These are phyloP conservation scores for Paraleonurus japonicus DNA, from an alignment of 257 asterid genomes.

Conservation along the genomic window DNA sequence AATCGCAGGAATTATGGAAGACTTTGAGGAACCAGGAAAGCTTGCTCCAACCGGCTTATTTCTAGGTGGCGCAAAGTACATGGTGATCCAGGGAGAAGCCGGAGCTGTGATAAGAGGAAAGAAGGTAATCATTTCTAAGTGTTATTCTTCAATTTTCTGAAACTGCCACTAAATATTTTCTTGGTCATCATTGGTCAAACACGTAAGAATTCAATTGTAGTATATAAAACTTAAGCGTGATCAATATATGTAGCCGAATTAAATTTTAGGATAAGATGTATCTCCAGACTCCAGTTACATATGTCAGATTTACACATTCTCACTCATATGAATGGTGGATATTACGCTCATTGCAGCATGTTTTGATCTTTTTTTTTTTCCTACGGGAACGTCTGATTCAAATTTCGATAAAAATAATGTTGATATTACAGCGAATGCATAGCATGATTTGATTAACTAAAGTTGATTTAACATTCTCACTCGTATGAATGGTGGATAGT, in stretches of 20 bases:
- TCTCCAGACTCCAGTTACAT: too few relatives aligned
- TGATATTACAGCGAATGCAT: neutral
- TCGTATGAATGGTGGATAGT: neutral
- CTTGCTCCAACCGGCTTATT: constrained; percentile 50
- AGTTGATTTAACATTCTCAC: neutral
- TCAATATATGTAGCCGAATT: too few relatives aligned
- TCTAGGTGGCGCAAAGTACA: constrained; percentile 44
- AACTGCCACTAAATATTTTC: neutral
- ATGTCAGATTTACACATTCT: too few relatives aligned
- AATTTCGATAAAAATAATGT: too few relatives aligned
- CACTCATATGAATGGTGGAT: neutral
- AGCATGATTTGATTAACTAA: neutral
- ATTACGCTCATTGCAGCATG: neutral
- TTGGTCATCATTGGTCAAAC: neutral
- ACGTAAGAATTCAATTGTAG: neutral
- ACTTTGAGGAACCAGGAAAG: constrained; percentile 48
- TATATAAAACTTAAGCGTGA: neutral
- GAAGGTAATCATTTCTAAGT: constrained; percentile 24
- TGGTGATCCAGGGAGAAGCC: constrained; percentile 52
- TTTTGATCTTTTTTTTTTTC: too few relatives aligned
- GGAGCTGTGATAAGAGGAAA: constrained; percentile 48
- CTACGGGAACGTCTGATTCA: too few relatives aligned
- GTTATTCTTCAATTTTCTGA: neutral
- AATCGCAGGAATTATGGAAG: constrained; percentile 40
- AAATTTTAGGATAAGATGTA: neutral